Evolutionary conservation across 2,329 filamentous ascomycete genomes (phyloP), one percentile per base, ranked within the genome.

Genomic region (Pseudogymnoascus sp.): DNA sequence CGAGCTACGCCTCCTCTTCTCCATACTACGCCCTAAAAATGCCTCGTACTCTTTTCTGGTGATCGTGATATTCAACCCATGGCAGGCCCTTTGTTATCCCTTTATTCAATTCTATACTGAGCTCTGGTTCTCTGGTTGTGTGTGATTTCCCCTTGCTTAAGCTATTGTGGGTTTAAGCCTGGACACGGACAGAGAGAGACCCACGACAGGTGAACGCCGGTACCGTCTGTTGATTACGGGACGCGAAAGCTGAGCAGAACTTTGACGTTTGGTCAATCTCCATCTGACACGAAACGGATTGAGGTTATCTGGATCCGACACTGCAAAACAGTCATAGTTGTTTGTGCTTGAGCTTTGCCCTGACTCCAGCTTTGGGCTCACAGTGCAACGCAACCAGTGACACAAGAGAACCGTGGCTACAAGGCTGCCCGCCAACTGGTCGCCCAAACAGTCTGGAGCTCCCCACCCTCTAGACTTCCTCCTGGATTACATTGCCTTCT

Each of bases 1-100:
- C 50, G 50, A 56, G 50, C 50, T 56, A 34, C 50, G n/a, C 50
- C 50, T 56, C 50, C 50, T 25, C 23, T 56, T 56, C n/a, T 36
- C 28, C 50, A 56, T 56, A 56, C 16, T 12, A 36, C 50, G 50
- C 3, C 28, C 50, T 56, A 56, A 56, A 56, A 56, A 56, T 56
- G 28, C 50, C 50, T 56, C 50, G 28, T 34, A 16, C 50, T 56
- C 16, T 56, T 12, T 56, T 56, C 28, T 8, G 34, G 50, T 56
- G 50, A 56, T 7, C 5, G 28, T 56, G 50, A 56, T 56, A 56
- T 56, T 36, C 50, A 28, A 14, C 50, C 11, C 50, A 34, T 56
- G 50, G 50, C 50, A 56, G 50, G 50, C 11, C 50, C 50, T 56
- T 56, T 56, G 50, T 34, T 34, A 18, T 36, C n/a, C 14, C 50